Base-by-base conservation (phyloP, 2,329 filamentous ascomycete species). In the Colletotrichum liriopes region DNA sequence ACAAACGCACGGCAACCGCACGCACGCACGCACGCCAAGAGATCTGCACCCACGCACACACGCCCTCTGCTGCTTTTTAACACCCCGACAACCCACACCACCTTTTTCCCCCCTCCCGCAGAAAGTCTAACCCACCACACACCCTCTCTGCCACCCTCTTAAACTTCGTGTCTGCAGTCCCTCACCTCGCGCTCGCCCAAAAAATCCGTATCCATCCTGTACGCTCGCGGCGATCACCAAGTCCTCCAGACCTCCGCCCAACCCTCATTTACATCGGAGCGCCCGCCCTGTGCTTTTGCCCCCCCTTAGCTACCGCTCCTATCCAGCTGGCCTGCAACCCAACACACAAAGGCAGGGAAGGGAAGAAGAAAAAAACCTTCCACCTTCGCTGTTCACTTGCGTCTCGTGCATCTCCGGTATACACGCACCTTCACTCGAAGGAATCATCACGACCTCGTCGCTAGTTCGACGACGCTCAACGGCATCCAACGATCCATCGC, bases 311-410 rank as follows among this genome's bases (percentile, higher is more conserved):
- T 11, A 37, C 35, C 23, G n/a, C 16, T 32, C 32, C 58, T 26
- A 20, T 52, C 12, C 69, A 71, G 69, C 69, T 71, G 69, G 69
- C 45, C 69, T 71, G 65, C 54, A 63, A 59, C 23, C 35, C 37
- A 6, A 32, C 4, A 32, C 4, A 32, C 11, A 26, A 62, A 26
- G 23, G 23, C 23, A 26, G 23, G 23, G 23, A 26, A 26, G 2
- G 23, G 12, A 20, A 37, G 52, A 5, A 20, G 6, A 20, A 5
- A 20, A 7, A 20, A 47, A 59, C n/a, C 52, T 54, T 63, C 35
- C 35, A 45, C 59, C 39, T 39, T 68, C 68, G 32, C 23, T 58
- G 55, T 37, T 26, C 60, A 71, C 67, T 45, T 56, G 62, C 23
- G n/a, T 69, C 14, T 35, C 37, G 47, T 39, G 45, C 29, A 52